A percentile compares a stretch with the other conserved stretches of the same genome.
phyloP scores from a whole-genome alignment of 2,329 filamentous ascomycete genomes.

The Torrubiella hemipterigena region DNA sequence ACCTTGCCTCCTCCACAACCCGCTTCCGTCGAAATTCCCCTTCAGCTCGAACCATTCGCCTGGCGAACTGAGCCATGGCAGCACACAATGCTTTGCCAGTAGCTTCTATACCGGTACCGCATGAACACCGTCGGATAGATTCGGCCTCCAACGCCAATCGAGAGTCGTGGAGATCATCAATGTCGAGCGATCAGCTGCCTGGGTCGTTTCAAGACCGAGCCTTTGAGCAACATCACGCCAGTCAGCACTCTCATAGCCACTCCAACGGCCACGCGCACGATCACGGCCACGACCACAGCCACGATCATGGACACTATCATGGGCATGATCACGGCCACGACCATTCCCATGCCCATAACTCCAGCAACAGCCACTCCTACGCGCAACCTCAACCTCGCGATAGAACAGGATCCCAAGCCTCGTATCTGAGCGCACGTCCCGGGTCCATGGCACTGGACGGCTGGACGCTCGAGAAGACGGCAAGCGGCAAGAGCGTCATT shows the following conservation, averaged over 20 bases:
- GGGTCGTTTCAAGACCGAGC: slow-evolving; percentile 18
- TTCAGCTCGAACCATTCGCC: too few species aligned
- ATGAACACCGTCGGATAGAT: too few species aligned
- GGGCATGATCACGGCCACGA: slow-evolving; percentile 12
- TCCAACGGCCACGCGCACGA: slow-evolving; percentile 15
- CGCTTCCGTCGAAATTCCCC: too few species aligned
- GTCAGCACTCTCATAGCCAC: slow-evolving; percentile 18
- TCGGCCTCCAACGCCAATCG: slow-evolving; percentile 17
- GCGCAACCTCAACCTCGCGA: slow-evolving; percentile 10
- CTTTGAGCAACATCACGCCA: slow-evolving; percentile 11
- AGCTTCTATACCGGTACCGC: too few species aligned
- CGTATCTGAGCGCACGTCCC: slow-evolving; percentile 17
- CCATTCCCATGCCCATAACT: slow-evolving; percentile 14
- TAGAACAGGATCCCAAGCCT: slow-evolving; percentile 17
- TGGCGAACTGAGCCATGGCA: too few species aligned
- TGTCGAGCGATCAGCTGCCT: slow-evolving; percentile 19
- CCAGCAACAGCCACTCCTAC: slow-evolving; percentile 9
- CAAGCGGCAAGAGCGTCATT: slow-evolving; percentile 27
- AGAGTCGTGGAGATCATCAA: slow-evolving; percentile 23
- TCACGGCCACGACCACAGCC: slow-evolving; percentile 13
- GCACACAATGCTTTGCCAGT: too few species aligned
- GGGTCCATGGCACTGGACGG: slow-evolving; percentile 21
- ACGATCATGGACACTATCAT: slow-evolving; percentile 14
- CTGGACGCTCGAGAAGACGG: slow-evolving; percentile 27
- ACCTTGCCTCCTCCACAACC: too few species aligned